A percentile compares a stretch with the other conserved stretches of the same genome.
phyloP scores from a whole-genome alignment of 2,329 filamentous ascomycete genomes.

The Elsinoe perseae region DNA sequence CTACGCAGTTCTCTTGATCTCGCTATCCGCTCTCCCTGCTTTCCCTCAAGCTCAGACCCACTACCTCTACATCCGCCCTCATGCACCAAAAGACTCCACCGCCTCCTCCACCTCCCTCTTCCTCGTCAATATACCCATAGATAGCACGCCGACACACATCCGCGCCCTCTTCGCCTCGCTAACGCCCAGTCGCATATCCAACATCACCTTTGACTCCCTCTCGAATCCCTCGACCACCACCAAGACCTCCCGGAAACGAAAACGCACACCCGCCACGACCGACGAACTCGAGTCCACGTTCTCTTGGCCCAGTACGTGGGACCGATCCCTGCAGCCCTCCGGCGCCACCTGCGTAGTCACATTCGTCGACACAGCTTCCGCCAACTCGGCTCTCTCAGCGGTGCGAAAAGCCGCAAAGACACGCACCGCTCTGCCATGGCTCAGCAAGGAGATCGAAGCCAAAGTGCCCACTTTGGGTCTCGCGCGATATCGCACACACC shows the following conservation, averaged over 20 bases:
- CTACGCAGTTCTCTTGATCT: slow-evolving; percentile 62
- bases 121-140: slow-evolving; percentile 79
- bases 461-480: slow-evolving; percentile 52
- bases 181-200: slow-evolving; percentile 73
- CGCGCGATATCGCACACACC: slow-evolving; percentile 53
- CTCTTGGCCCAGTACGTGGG: slow-evolving; percentile 63
- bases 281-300: slow-evolving; percentile 40
- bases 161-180: slow-evolving; percentile 63
- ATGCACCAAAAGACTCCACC: slow-evolving; percentile 70
- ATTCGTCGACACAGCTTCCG: slow-evolving; percentile 75
- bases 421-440: slow-evolving; percentile 61
- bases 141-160: slow-evolving; percentile 71
- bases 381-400: slow-evolving; percentile 70
- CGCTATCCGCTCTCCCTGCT: slow-evolving; percentile 55
- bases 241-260: slow-evolving; percentile 48
- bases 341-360: slow-evolving; percentile 73
- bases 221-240: slow-evolving; percentile 29
- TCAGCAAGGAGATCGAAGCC: slow-evolving; percentile 48
- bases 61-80: slow-evolving; percentile 78
- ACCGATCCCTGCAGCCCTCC: slow-evolving; percentile 59
- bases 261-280: slow-evolving; percentile 36
- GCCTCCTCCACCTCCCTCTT: slow-evolving; percentile 63
- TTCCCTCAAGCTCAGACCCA: slow-evolving; percentile 60
- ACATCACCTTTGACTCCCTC: slow-evolving; percentile 23
- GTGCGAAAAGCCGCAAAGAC: slow-evolving; percentile 51